These are phyloP conservation scores for Cyclospora cayetanensis DNA, from an alignment of 169 alveolate genomes.

Conservation along the genomic window DNA sequence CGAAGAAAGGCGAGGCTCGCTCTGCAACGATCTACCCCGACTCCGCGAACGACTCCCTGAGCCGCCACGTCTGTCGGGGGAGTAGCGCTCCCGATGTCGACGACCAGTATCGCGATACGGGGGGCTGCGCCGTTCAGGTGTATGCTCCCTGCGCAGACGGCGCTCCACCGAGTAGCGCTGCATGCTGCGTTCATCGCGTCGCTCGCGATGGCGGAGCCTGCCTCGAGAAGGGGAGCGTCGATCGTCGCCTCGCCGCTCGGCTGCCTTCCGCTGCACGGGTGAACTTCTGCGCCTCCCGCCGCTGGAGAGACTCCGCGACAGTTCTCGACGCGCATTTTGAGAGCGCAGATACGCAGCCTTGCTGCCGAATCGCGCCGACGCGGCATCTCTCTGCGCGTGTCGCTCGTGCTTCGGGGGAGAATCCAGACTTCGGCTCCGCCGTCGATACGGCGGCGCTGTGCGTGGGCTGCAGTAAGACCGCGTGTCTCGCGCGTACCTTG, in stretches of 20 bases:
- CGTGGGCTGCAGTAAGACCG: slow-evolving; percentile 20
- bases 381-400: neutral
- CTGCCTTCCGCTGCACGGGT: slow-evolving; percentile 14
- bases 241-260: neutral
- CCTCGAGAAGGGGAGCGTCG: slow-evolving; percentile 17
- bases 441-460: neutral
- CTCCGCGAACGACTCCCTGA: neutral
- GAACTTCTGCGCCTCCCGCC: slow-evolving; percentile 12
- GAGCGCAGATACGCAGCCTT: slow-evolving; percentile 30
- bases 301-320: slow-evolving; percentile 56
- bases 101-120: no score
- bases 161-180: neutral
- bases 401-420: slow-evolving; percentile 13
- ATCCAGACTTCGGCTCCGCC: slow-evolving; percentile 53
- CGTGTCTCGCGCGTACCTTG: slow-evolving; percentile 27
- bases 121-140: neutral
- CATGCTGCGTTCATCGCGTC: slow-evolving; percentile 22
- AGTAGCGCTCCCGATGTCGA: neutral
- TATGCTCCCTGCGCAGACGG: neutral
- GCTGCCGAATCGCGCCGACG: slow-evolving; percentile 61
- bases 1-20: slow-evolving; percentile 1
- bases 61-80: neutral
- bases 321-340: neutral
- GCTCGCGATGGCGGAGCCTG: slow-evolving; percentile 39
- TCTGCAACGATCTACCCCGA: slow-evolving; percentile 37